These are phyloP conservation scores for Aegilops tauschii DNA, from an alignment of 176 grass and related monocot genomes.

Conservation along the genomic window DNA sequence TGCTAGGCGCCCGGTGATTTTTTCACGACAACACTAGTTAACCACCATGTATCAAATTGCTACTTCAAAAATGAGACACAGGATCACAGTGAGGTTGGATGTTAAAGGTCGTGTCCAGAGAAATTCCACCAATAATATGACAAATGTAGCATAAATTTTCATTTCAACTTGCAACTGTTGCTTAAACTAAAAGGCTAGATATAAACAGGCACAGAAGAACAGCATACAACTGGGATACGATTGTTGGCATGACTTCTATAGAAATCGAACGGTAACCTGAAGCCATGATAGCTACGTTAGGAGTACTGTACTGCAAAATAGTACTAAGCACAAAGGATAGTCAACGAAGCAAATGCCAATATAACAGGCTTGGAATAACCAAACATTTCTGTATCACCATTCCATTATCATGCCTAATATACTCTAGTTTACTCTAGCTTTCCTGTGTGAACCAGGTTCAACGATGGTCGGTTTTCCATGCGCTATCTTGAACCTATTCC, in stretches of 20 bases:
- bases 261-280: not conserved
- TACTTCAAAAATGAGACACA: no score
- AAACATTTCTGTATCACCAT: not conserved
- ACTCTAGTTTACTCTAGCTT: not conserved
- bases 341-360: not conserved
- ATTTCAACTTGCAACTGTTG: not conserved
- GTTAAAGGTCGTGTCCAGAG: no score
- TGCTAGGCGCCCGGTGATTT: no score
- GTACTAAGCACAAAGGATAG: not conserved
- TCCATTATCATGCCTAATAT: not conserved
- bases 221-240: not conserved
- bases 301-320: not conserved
- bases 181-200: not conserved
- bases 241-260: not conserved
- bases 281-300: not conserved
- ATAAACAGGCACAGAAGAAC: not conserved
- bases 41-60: no score
- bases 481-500: conserved; percentile 7
- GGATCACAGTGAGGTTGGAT: no score
- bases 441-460: not conserved
- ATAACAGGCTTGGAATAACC: not conserved
- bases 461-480: not conserved
- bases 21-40: no score
- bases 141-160: not conserved
- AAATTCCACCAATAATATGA: no score